Conservation (phyloP, 192 early-diverging fungal species). For the Spizellomyces punctatus region DNA sequence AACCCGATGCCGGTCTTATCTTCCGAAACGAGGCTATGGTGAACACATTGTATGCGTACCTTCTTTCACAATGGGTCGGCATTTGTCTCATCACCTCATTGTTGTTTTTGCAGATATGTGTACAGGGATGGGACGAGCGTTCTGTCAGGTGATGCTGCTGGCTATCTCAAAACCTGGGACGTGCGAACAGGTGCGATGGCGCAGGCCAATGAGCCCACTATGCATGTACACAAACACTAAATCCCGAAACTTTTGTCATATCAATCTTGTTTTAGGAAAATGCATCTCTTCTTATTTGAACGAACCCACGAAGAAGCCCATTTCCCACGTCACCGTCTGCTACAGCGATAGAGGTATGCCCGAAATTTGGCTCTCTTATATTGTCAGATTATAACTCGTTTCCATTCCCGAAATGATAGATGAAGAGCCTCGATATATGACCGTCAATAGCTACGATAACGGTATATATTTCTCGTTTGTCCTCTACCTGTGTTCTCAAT, state of each 20-base stretch:
- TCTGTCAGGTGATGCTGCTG: conserved; percentile 81
- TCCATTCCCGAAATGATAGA: conserved; percentile 11
- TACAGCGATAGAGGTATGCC: conserved; percentile 19
- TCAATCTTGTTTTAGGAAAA: conserved; percentile 30
- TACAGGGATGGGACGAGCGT: conserved; percentile 72
- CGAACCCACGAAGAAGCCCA: conserved; percentile 71
- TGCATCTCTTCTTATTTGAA: conserved; percentile 63
- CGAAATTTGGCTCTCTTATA: too few species aligned
- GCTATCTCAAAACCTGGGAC: conserved; percentile 94
- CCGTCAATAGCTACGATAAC: conserved; percentile 93
- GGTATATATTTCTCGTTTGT: conserved; percentile 40
- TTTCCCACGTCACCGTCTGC: conserved; percentile 73
- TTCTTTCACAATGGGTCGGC: background rate
- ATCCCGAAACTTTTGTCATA: too few species aligned
- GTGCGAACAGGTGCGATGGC: conserved; percentile 52
- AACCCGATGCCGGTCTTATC: conserved; percentile 28
- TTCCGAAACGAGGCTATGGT: conserved; percentile 78
- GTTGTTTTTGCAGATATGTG: conserved; percentile 42
- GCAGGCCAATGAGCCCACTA: too few species aligned
- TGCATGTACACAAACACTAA: too few species aligned
- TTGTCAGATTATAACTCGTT: too few species aligned
- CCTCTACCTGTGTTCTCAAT: background rate
- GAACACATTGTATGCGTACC: conserved; percentile 64
- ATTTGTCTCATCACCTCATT: conserved; percentile 6
- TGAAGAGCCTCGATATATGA: conserved; percentile 78